A percentile compares a stretch with the other conserved stretches of the same genome.
Evolutionary conservation across 2,329 filamentous ascomycete species (phyloP).

Genomic region (Trichoderma atrobrunneum): DNA sequence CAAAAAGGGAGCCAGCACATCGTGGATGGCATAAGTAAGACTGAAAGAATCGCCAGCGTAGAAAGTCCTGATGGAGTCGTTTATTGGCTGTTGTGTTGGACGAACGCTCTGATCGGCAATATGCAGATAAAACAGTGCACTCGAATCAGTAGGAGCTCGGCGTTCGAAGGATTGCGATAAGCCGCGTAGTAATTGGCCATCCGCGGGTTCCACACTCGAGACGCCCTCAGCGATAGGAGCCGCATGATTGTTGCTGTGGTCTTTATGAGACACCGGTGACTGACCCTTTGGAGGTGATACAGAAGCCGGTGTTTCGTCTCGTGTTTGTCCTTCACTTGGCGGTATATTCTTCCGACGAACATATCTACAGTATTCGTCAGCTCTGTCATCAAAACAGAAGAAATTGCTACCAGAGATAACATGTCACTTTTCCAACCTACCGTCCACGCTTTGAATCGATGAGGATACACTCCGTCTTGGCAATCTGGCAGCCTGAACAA

Average conservation of each 20-base stretch:
- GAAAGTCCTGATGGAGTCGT: slow-evolving; percentile 5
- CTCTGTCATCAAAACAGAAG: background rate
- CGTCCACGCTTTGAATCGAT: slow-evolving; percentile 3
- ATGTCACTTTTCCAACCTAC: background rate
- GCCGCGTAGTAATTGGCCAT: background rate
- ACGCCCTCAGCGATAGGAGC: background rate
- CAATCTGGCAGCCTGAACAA: slow-evolving; percentile 3
- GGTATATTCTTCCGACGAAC: background rate
- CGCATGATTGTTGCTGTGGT: background rate
- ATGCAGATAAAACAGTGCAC: background rate
- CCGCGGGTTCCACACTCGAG: background rate
- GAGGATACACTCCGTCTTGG: background rate
- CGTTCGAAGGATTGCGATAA: slow-evolving; percentile 2
- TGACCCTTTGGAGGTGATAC: background rate
- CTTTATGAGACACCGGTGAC: background rate
- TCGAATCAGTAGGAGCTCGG: background rate
- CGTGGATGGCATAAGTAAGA: slow-evolving; percentile 6
- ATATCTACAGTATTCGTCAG: background rate
- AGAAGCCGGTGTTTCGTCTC: background rate
- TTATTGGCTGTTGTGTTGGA: background rate
- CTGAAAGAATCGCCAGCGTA: slow-evolving; percentile 3
- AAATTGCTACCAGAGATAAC: background rate
- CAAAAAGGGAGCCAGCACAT: background rate
- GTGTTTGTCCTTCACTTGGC: background rate
- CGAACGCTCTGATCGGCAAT: slow-evolving; percentile 8